Conservation (phyloP, 495 filamentous ascomycete genomes). For the Staphylotrichum tortipilum region DNA sequence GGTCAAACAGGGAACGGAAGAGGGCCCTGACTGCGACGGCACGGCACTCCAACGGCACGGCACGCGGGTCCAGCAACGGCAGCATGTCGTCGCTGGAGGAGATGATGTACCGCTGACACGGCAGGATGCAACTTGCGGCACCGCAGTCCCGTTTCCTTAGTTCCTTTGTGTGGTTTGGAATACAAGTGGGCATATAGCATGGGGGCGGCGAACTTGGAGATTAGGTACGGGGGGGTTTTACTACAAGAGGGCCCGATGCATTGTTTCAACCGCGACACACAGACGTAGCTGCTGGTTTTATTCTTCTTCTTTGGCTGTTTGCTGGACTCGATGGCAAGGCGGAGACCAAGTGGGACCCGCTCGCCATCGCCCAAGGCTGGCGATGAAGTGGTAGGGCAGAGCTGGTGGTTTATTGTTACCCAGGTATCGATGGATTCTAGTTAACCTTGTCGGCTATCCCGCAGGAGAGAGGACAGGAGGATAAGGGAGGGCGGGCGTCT, state of each 20-base stretch:
- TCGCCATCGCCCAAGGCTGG: too few relatives aligned
- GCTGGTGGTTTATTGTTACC: too few relatives aligned
- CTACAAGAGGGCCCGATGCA: background rate
- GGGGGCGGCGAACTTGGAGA: constrained; percentile 17
- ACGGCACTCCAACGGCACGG: constrained; percentile 11
- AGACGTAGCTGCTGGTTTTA: background rate
- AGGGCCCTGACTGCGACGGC: background rate
- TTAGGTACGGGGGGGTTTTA: background rate
- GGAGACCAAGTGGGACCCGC: background rate
- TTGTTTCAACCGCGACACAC: constrained; percentile 1
- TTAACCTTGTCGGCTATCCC: too few relatives aligned
- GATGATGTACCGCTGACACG: background rate
- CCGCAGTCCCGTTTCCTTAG: background rate
- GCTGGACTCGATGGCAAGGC: background rate
- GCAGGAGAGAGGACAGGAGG: too few relatives aligned
- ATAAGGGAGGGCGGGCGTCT: too few relatives aligned
- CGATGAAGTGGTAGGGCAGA: too few relatives aligned
- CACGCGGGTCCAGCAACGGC: constrained; percentile 4
- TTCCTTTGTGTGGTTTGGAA: background rate
- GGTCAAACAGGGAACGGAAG: constrained; percentile 21
- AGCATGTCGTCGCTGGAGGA: background rate
- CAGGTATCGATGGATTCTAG: too few relatives aligned
- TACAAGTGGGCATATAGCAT: constrained; percentile 7
- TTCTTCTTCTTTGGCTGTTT: background rate
- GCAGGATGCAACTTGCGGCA: background rate